These are phyloP conservation scores for Elsinoe necatrix DNA, from an alignment of 2,329 filamentous ascomycete genomes.

Conservation along the genomic window DNA sequence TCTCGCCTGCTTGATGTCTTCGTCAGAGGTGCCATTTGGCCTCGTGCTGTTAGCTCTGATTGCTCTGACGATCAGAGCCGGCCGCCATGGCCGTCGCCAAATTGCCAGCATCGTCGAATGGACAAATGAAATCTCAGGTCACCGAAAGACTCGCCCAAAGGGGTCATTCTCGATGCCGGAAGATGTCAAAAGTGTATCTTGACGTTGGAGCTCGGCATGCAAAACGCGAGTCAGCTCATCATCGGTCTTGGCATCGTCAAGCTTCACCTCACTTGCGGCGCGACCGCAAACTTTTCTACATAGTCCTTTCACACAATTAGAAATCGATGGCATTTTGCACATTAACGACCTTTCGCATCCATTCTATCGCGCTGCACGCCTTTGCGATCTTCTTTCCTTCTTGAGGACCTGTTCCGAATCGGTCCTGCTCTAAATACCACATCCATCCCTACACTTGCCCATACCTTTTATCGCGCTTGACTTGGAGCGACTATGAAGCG, in stretches of 20 bases:
- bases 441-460: neutral
- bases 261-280: neutral
- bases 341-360: neutral
- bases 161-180: too few species aligned
- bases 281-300: neutral
- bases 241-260: conserved; percentile 7
- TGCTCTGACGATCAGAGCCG: neutral
- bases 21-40: conserved; percentile 1
- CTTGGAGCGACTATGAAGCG: conserved; percentile 17
- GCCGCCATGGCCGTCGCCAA: neutral
- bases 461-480: conserved; percentile 3
- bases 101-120: neutral
- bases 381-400: neutral
- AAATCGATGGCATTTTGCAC: neutral
- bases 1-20: conserved; percentile 19
- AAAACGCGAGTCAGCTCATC: conserved; percentile 4
- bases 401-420: neutral
- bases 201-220: neutral
- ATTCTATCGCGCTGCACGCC: neutral
- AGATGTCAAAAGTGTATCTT: too few species aligned
- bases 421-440: neutral
- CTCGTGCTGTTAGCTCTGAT: neutral
- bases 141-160: too few species aligned
- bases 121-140: too few species aligned
- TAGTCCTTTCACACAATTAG: neutral